Evolutionary conservation across 2,329 filamentous ascomycete species (phyloP), one percentile per base, ranked within the genome.

Genomic region (Ceratocystis cubensis): DNA sequence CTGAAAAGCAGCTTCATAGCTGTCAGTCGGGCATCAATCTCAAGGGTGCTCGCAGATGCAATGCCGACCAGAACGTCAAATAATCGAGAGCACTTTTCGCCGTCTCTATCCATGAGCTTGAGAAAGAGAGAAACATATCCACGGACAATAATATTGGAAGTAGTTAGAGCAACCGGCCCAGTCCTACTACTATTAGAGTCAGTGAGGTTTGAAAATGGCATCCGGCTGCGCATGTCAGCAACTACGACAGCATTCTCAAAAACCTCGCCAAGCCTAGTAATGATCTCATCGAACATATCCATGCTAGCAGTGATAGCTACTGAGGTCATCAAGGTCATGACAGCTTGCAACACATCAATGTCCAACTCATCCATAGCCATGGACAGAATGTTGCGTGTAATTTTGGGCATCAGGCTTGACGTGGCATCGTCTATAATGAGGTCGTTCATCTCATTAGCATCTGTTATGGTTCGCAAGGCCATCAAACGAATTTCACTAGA

Each of bases 1-100:
- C 92, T 85, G 73, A 95, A 93, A 1, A 96, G 78, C 56, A 93
- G 76, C 71, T 89, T 91, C 79, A 92, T 84, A 1, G 87, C 86
- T 13, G 85, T 86, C 30, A 94, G 77, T 5, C 89, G 86, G 64
- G 88, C 86, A 74, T 89, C 86, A 5, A 81, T 78, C 68, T 88
- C 87, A 69, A 82, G 84, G 41, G 80, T 77, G 33, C 78, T 79
- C 17, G 82, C 82, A 70, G 81, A 81, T 5, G 82, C 84, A 70
- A 91, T 84, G 64, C 80, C 79, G 53, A 92, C 76, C 4, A 93
- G 75, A 7, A 82, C 78, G 62, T 84, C 79, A 71, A 85, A 91
- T 0, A 87, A 76, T 61, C 79, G 80, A 25, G 81, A 77, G 13
- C 86, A 83, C 74, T 92, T 93, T 15, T 75, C 75, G 6, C 82